Evolutionary conservation across 1,139 yeast species (phyloP).

Genomic region (Meyerozyma carpophila): DNA sequence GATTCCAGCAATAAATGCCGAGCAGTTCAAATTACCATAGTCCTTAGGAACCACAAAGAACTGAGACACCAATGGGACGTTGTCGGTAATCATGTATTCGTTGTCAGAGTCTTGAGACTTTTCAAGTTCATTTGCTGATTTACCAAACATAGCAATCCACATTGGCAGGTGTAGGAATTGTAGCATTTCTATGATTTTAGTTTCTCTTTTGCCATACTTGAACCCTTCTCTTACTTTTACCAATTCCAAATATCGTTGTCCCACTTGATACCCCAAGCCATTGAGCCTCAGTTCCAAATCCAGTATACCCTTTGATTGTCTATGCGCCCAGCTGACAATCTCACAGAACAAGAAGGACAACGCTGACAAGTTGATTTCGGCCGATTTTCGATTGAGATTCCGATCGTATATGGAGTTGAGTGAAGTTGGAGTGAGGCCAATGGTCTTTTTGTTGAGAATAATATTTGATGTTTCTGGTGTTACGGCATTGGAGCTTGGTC

Average conservation of each 20-base stretch:
- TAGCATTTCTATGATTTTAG: constrained; percentile 66
- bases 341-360: constrained; percentile 70
- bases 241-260: constrained; percentile 40
- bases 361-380: constrained; percentile 63
- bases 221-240: constrained; percentile 48
- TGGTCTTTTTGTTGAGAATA: constrained; percentile 28
- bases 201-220: constrained; percentile 65
- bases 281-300: constrained; percentile 75
- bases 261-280: constrained; percentile 68
- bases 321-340: constrained; percentile 62
- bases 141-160: constrained; percentile 82
- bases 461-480: constrained; percentile 31
- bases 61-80: constrained; percentile 68
- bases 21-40: constrained; percentile 72
- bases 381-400: constrained; percentile 53
- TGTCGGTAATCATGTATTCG: constrained; percentile 85
- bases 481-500: constrained; percentile 36
- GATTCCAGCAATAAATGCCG: constrained; percentile 86
- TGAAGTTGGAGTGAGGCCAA: constrained; percentile 28
- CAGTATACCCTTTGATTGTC: constrained; percentile 61
- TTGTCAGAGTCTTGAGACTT: constrained; percentile 76
- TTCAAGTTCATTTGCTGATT: constrained; percentile 81
- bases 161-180: constrained; percentile 80
- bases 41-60: constrained; percentile 80
- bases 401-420: constrained; percentile 50